Base-by-base conservation (phyloP, 169 alveolate species). In the Plasmodium gonderi region DNA sequence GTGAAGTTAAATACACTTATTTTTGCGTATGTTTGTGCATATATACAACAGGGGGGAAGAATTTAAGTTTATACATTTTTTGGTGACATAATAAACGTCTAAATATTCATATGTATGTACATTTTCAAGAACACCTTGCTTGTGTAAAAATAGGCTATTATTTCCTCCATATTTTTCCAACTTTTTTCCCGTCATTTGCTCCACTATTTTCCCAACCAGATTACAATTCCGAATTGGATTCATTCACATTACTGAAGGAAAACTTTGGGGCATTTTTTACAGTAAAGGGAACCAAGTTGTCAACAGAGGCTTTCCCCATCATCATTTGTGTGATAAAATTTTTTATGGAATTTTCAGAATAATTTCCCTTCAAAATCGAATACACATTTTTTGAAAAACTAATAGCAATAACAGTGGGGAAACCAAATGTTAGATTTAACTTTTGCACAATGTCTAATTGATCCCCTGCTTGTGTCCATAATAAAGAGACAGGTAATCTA, bases 391-490 rank as follows among this genome's bases (percentile, higher is more conserved):
- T 97, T 75, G 92, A 94, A 77, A 95, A 94, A 65, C 94, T 92
- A 17, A 97, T 76, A 2, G 98, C 99, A 40, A 97, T 92, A 38
- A 96, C 97, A 72, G 99, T 97, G 23, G 99, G 99, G 92, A 96
- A 97, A 9, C 98, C 99, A 81, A 97, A 97, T 45, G 97, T 96
- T 36, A 97, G 90, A 44, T 97, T 96, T n/a, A 97, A 82, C 85
- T 95, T 92, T 51, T 96, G 97, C 83, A 97, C 98, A 44, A 98
- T 85, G 33, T 97, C 97, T 91, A 95, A 96, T 64, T 97, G 96
- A 87, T 97, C 97, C 12, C 99, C 99, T 47, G 98, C 99, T 82
- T 96, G 95, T 60, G 98, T 95, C 99, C 99, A 98, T 47, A 97
- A 95, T 93, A 95, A 96, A 12, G 92, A 89, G 33, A 98, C 95